Conservation (phyloP, 2,329 filamentous ascomycete species). For the Paradendryphiella salina region DNA sequence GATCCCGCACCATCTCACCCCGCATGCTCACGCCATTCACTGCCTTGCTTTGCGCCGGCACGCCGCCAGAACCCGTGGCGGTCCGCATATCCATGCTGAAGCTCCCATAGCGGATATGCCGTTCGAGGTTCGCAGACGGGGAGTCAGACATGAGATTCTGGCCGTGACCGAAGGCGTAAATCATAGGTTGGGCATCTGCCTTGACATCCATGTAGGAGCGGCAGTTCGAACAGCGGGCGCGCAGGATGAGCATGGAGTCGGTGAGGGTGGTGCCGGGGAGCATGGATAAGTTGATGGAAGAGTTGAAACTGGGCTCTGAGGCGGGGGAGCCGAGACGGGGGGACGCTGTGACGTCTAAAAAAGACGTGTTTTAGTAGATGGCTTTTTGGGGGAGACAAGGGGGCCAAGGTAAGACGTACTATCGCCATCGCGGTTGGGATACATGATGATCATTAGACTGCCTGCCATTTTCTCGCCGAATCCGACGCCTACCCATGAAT, state of each 20-base stretch:
- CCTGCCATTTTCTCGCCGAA: constrained; percentile 51
- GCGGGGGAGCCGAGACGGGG: constrained; percentile 42
- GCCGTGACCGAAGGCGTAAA: constrained; percentile 49
- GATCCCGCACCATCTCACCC: constrained; percentile 29
- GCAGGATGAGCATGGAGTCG: constrained; percentile 45
- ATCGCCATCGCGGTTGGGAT: constrained; percentile 42
- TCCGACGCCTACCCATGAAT: constrained; percentile 52
- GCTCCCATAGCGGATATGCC: constrained; percentile 46
- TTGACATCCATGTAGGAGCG: constrained; percentile 41
- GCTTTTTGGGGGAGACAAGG: not conserved
- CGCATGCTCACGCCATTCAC: constrained; percentile 32
- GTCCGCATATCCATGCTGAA: constrained; percentile 50
- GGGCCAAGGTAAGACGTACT: constrained; percentile 27
- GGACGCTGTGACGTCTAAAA: constrained; percentile 44
- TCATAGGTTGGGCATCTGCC: constrained; percentile 44
- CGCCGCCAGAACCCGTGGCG: constrained; percentile 43
- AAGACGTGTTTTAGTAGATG: constrained; percentile 7
- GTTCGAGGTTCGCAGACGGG: constrained; percentile 39
- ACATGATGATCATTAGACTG: constrained; percentile 52
- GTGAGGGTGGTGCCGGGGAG: constrained; percentile 39
- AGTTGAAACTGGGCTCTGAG: constrained; percentile 43
- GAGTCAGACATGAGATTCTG: constrained; percentile 35
- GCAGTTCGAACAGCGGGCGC: constrained; percentile 48
- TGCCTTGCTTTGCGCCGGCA: constrained; percentile 33
- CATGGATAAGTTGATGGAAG: constrained; percentile 34